Evolutionary conservation across 1,284 basidiomycete genomes (phyloP).

Genomic region (Volvariella surrecta): DNA sequence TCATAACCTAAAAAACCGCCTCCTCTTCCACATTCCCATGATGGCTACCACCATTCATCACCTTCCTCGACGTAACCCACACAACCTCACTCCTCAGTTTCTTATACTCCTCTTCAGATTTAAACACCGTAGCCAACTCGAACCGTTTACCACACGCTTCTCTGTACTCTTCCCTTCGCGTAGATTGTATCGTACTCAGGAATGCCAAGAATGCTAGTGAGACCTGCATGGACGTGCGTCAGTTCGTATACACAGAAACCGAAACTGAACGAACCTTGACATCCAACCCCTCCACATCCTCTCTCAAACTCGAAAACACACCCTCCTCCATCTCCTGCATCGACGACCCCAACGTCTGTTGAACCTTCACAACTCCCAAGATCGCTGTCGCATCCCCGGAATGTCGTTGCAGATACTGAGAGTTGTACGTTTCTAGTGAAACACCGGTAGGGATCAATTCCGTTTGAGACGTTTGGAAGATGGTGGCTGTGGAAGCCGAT

Average conservation of each 20-base stretch:
- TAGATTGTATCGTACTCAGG: constrained; percentile 39
- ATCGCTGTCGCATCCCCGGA: constrained; percentile 41
- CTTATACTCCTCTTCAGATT: constrained; percentile 17
- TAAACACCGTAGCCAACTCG: constrained; percentile 58
- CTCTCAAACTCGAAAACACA: constrained; percentile 42
- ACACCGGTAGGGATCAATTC: constrained; percentile 22
- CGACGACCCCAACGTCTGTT: constrained; percentile 36
- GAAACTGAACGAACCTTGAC: constrained; percentile 36
- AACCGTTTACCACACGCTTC: constrained; percentile 43
- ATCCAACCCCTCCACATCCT: constrained; percentile 28
- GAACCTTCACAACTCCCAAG: constrained; percentile 53
- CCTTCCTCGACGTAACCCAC: too few species aligned
- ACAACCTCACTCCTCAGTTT: too few species aligned
- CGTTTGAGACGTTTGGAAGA: constrained; percentile 26
- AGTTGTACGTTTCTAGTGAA: constrained; percentile 60
- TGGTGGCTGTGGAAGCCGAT: constrained; percentile 31
- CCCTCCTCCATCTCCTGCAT: constrained; percentile 51
- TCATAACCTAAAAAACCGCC: too few species aligned
- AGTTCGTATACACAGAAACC: neutral
- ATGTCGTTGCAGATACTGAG: constrained; percentile 65
- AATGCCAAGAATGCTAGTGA: constrained; percentile 38
- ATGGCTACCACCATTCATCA: too few species aligned
- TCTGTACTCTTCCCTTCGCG: constrained; percentile 51
- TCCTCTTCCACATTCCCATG: too few species aligned
- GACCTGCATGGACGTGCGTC: constrained; percentile 26